Evolutionary conservation across 1,284 basidiomycete genomes (phyloP).

Genomic region (Ustilago esculenta): DNA sequence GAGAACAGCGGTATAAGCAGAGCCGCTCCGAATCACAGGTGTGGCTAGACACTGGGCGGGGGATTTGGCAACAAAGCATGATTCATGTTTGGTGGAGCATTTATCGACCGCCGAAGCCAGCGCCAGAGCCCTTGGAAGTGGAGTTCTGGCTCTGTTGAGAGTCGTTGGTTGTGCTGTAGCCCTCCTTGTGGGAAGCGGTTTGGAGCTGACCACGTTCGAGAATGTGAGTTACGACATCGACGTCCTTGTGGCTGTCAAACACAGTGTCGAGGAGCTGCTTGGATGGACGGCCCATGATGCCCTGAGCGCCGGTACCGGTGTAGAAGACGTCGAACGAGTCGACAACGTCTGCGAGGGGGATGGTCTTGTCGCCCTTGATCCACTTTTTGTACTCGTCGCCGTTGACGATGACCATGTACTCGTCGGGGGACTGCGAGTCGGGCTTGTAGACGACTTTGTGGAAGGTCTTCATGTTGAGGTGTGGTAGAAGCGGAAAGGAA

Average conservation of each 20-base stretch:
- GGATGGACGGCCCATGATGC: slow-evolving; percentile 66
- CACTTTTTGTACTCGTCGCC: slow-evolving; percentile 66
- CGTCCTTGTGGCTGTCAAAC: slow-evolving; percentile 65
- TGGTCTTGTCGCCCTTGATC: slow-evolving; percentile 67
- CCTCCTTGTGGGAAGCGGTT: slow-evolving; percentile 48
- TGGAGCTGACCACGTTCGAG: slow-evolving; percentile 65
- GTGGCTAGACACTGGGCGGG: no score
- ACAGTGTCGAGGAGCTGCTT: slow-evolving; percentile 67
- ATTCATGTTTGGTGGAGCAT: no score
- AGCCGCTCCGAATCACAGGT: no score
- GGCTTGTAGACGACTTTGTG: slow-evolving; percentile 65
- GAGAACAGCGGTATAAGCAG: slow-evolving; percentile 5
- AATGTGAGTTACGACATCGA: slow-evolving; percentile 63
- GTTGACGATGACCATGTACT: slow-evolving; percentile 67
- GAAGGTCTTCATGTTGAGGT: slow-evolving; percentile 38
- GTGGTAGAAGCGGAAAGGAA: no score
- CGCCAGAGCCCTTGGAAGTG: slow-evolving; percentile 33
- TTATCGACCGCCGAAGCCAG: slow-evolving; percentile 53
- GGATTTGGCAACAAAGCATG: not conserved
- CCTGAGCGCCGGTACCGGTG: slow-evolving; percentile 67
- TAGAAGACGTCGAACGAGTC: slow-evolving; percentile 68
- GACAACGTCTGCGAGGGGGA: slow-evolving; percentile 68
- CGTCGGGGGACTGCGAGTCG: slow-evolving; percentile 67
- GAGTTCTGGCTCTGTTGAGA: slow-evolving; percentile 43
- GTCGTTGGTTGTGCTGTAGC: slow-evolving; percentile 59